Conservation (phyloP, 2,329 filamentous ascomycete species). For the Arthrobotrys conoides region DNA sequence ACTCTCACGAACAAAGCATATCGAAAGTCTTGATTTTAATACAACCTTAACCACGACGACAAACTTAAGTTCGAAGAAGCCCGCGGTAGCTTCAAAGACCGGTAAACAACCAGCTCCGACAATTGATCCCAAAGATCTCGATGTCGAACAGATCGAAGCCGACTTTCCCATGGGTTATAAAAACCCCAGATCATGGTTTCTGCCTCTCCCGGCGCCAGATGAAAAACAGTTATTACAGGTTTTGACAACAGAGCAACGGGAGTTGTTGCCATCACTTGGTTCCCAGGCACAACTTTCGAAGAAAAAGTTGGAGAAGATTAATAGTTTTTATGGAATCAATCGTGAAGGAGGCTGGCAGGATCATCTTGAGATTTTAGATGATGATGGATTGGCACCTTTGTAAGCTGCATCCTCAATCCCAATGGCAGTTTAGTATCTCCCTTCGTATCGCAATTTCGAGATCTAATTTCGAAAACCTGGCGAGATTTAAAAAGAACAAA, state of each 20-base stretch:
- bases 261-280: slow-evolving; percentile 8
- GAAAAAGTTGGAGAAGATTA: slow-evolving; percentile 33
- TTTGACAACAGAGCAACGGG: slow-evolving; percentile 26
- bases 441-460: not conserved
- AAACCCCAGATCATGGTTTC: slow-evolving; percentile 44
- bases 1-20: not conserved
- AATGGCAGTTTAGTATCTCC: not conserved
- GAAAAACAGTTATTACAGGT: slow-evolving; percentile 11
- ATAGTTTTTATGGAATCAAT: slow-evolving; percentile 51
- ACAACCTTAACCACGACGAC: not conserved
- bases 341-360: slow-evolving; percentile 45
- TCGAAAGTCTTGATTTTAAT: not conserved
- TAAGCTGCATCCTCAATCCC: slow-evolving; percentile 7
- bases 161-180: slow-evolving; percentile 49
- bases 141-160: slow-evolving; percentile 55
- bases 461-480: not conserved
- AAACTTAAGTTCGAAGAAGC: not conserved
- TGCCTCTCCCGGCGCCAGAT: slow-evolving; percentile 15
- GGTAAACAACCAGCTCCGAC: not conserved
- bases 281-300: slow-evolving; percentile 31
- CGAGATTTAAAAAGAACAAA: slow-evolving; percentile 37
- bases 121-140: slow-evolving; percentile 33
- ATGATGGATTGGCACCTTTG: slow-evolving; percentile 50
- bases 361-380: slow-evolving; percentile 47
- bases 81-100: not conserved